These are phyloP conservation scores for Solanum tarapatanum DNA, from an alignment of 257 asterid genomes.

Conservation along the genomic window DNA sequence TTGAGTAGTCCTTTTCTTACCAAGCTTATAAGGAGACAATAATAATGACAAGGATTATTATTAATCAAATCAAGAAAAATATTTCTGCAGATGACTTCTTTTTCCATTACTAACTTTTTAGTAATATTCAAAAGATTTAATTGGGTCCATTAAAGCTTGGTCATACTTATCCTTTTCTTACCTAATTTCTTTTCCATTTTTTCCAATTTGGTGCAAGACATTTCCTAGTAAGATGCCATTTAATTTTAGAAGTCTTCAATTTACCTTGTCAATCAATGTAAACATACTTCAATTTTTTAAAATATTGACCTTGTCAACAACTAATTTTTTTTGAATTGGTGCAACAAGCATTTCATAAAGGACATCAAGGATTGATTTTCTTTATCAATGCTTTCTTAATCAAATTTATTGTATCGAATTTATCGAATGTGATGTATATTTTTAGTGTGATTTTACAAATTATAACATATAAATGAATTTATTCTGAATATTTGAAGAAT, in stretches of 20 bases:
- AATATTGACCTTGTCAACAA: not conserved
- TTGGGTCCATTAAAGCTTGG: not conserved
- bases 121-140: not conserved
- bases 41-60: not conserved
- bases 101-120: not conserved
- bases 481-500: not conserved
- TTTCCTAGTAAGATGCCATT: not conserved
- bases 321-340: not conserved
- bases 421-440: not conserved
- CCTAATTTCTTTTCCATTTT: not conserved
- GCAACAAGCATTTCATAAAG: not conserved
- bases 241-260: not conserved
- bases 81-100: not conserved
- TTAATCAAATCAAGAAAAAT: not conserved
- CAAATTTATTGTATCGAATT: not conserved
- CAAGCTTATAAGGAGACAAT: not conserved
- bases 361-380: not conserved
- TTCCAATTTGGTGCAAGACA: not conserved
- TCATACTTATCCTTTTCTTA: not conserved
- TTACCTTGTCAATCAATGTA: not conserved
- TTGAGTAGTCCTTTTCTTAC: constrained; percentile 2
- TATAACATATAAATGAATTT: not conserved
- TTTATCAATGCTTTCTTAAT: not conserved
- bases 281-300: not conserved
- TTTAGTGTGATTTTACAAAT: no score